These are phyloP conservation scores for Ricinus communis DNA, from an alignment of 345 rosid genomes.

Conservation along the genomic window DNA sequence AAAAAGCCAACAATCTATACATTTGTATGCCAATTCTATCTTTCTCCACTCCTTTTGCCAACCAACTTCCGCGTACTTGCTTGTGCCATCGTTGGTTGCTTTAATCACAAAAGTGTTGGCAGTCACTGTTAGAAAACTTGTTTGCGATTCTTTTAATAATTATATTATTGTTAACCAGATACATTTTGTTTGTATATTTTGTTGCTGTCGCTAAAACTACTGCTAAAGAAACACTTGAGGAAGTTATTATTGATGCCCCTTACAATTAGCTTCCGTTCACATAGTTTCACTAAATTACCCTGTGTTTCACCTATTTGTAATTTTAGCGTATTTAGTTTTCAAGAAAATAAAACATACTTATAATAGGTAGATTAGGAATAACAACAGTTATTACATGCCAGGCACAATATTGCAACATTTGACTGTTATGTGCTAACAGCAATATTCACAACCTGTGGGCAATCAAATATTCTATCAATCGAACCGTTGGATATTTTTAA, in stretches of 20 bases:
- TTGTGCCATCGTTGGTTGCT: slow-evolving; percentile 66
- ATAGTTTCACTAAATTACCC: too few species aligned
- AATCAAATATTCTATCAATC: too few species aligned
- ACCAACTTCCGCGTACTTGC: slow-evolving; percentile 62
- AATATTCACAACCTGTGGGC: too few species aligned
- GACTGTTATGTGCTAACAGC: too few species aligned
- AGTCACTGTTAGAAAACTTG: slow-evolving; percentile 28
- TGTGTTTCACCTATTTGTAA: too few species aligned
- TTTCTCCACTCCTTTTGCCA: slow-evolving; percentile 37
- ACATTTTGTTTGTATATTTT: background rate
- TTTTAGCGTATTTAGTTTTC: too few species aligned
- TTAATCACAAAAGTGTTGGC: slow-evolving; percentile 72
- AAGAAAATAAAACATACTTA: too few species aligned
- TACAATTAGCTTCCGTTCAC: slow-evolving; percentile 58
- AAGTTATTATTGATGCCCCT: slow-evolving; percentile 83
- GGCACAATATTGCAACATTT: too few species aligned
- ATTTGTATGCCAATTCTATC: slow-evolving; percentile 51
- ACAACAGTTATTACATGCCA: too few species aligned
- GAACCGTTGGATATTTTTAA: too few species aligned
- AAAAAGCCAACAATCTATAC: slow-evolving; percentile 73
- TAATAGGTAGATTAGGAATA: too few species aligned
- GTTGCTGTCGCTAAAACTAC: slow-evolving; percentile 51
- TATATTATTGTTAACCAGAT: background rate
- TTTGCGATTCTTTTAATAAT: background rate
- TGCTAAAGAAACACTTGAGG: slow-evolving; percentile 81